Evolutionary conservation across 2,329 filamentous ascomycete genomes (phyloP).

Genomic region (Alternaria metachromatica): DNA sequence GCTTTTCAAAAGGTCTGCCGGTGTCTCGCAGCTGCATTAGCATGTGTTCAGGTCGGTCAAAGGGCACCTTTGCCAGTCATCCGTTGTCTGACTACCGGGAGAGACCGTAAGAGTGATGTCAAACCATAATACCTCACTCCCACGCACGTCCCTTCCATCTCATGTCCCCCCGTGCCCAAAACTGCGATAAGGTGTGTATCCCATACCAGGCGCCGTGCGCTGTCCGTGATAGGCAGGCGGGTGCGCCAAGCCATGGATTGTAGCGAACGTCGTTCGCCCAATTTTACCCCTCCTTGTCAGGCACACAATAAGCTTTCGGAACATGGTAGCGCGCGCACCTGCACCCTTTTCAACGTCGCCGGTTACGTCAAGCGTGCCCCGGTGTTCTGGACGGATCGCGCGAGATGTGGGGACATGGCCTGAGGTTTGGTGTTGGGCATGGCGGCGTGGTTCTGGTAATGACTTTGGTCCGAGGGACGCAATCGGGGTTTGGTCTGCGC

Average conservation of each 20-base stretch:
- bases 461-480: background rate
- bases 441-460: background rate
- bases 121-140: background rate
- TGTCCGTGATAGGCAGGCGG: conserved; percentile 4
- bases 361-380: background rate
- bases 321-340: background rate
- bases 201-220: background rate
- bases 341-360: background rate
- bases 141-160: background rate
- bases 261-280: conserved; percentile 18
- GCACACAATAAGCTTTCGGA: background rate
- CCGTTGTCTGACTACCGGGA: no score
- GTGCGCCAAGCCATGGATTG: conserved; percentile 14
- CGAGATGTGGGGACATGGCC: background rate
- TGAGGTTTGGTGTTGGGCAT: background rate
- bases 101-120: no score
- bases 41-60: no score
- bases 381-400: background rate
- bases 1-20: no score
- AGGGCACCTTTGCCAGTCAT: no score
- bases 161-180: background rate
- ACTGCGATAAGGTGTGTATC: conserved; percentile 4
- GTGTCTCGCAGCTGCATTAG: no score
- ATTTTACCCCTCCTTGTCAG: background rate
- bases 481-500: background rate